phyloP scores from a whole-genome alignment of 2,329 filamentous ascomycete genomes.

The Monosporascus sp. region DNA sequence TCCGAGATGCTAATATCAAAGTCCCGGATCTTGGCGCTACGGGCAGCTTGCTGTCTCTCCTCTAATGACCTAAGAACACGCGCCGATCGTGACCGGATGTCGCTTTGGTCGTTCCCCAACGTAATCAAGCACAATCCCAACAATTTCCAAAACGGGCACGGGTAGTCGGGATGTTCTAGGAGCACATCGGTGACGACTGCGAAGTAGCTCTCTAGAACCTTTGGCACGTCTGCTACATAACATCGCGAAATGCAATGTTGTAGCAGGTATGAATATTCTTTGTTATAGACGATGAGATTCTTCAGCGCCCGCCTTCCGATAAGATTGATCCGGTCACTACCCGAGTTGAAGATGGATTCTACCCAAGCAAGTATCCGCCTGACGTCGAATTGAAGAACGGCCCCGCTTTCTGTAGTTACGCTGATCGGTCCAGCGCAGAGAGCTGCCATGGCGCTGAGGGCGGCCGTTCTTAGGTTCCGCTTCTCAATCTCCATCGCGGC shows the following conservation, averaged over 20 bases:
- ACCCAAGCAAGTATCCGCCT: conserved; percentile 93
- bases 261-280: conserved; percentile 76
- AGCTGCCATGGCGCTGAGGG: conserved; percentile 90
- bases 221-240: conserved; percentile 74
- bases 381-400: conserved; percentile 86
- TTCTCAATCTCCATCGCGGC: conserved; percentile 97
- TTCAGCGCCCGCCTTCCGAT: conserved; percentile 84
- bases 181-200: conserved; percentile 85
- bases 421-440: conserved; percentile 82
- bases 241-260: conserved; percentile 90
- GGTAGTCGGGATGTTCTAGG: conserved; percentile 75
- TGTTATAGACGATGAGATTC: conserved; percentile 86
- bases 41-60: conserved; percentile 63
- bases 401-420: conserved; percentile 81
- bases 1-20: conserved; percentile 98
- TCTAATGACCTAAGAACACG: conserved; percentile 76
- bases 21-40: conserved; percentile 88
- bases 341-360: conserved; percentile 86
- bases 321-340: conserved; percentile 84
- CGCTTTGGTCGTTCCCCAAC: conserved; percentile 83
- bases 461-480: conserved; percentile 81
- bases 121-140: conserved; percentile 86
- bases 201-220: conserved; percentile 92
- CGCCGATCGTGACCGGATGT: conserved; percentile 83
- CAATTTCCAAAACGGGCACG: conserved; percentile 83